These are phyloP conservation scores for Fusarium sp. DNA, from an alignment of 2,329 filamentous ascomycete genomes.

Conservation along the genomic window DNA sequence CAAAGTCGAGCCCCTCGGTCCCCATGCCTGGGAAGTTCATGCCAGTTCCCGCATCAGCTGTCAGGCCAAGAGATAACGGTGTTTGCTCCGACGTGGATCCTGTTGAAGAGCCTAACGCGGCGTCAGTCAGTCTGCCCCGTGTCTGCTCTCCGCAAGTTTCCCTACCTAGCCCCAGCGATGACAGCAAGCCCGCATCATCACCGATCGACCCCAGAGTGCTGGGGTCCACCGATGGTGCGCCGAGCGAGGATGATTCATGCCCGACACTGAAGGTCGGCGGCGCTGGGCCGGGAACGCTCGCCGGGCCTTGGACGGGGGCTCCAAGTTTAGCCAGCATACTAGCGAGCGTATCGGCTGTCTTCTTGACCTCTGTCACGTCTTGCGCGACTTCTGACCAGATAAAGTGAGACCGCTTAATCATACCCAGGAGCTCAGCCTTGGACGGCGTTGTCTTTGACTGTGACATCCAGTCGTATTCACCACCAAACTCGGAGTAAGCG, in stretches of 20 bases:
- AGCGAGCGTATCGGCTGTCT: slow-evolving; percentile 56
- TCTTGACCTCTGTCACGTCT: slow-evolving; percentile 52
- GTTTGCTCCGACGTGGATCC: slow-evolving; percentile 34
- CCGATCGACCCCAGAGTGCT: slow-evolving; percentile 35
- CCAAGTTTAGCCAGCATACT: slow-evolving; percentile 57
- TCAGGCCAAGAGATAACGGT: slow-evolving; percentile 35
- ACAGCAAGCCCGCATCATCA: slow-evolving; percentile 34
- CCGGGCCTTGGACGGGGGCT: slow-evolving; percentile 39
- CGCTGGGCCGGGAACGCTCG: slow-evolving; percentile 1
- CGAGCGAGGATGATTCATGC: slow-evolving; percentile 30
- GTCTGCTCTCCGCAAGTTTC: background rate
- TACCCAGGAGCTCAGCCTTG: slow-evolving; percentile 51
- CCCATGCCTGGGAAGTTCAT: slow-evolving; percentile 37
- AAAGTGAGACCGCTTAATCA: slow-evolving; percentile 53
- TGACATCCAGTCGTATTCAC: slow-evolving; percentile 48
- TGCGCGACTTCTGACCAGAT: slow-evolving; percentile 55
- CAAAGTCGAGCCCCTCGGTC: slow-evolving; percentile 43
- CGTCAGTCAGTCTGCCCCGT: slow-evolving; percentile 28
- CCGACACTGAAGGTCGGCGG: slow-evolving; percentile 9
- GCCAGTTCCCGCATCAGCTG: slow-evolving; percentile 30
- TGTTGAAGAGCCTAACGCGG: slow-evolving; percentile 24
- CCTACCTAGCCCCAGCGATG: slow-evolving; percentile 39
- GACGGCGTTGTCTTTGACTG: slow-evolving; percentile 45
- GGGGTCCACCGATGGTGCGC: slow-evolving; percentile 31
- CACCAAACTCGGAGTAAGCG: slow-evolving; percentile 50